Conservation (phyloP, 2,329 filamentous ascomycete species). For the Fusarium avenaceum region DNA sequence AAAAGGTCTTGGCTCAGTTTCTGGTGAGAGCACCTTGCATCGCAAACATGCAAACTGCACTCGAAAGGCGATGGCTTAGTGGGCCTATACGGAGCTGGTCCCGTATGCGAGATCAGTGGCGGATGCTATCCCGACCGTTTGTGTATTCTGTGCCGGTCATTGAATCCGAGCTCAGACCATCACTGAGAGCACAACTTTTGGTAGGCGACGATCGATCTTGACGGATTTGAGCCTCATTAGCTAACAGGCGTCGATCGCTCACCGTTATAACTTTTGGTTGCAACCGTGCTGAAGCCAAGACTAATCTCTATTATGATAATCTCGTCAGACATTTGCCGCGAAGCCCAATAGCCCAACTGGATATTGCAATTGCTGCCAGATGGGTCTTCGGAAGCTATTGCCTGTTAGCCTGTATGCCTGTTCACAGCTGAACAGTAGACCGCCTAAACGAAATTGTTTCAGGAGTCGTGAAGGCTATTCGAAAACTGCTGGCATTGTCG, state of each 20-base stretch:
- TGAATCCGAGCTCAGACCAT: slow-evolving; percentile 20
- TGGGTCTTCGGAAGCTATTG: slow-evolving; percentile 18
- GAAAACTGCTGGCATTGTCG: slow-evolving; percentile 24
- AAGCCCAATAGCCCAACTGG: slow-evolving; percentile 27
- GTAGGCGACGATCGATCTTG: slow-evolving; percentile 34
- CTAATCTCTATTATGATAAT: slow-evolving; percentile 12
- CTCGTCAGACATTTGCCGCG: slow-evolving; percentile 11
- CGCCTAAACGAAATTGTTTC: slow-evolving; percentile 27
- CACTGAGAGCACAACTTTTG: slow-evolving; percentile 5
- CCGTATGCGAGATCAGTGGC: slow-evolving; percentile 23
- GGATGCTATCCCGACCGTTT: slow-evolving; percentile 7
- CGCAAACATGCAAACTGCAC: slow-evolving; percentile 16
- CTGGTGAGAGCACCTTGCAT: slow-evolving; percentile 7
- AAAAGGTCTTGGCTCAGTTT: slow-evolving; percentile 21
- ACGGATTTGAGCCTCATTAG: slow-evolving; percentile 37
- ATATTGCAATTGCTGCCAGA: slow-evolving; percentile 33
- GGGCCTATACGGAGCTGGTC: slow-evolving; percentile 18
- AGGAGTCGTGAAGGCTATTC: slow-evolving; percentile 15
- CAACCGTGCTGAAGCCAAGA: slow-evolving; percentile 39
- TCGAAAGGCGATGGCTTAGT: slow-evolving; percentile 13
- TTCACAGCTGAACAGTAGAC: slow-evolving; percentile 17
- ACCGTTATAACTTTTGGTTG: slow-evolving; percentile 15
- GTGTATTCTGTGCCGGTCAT: background rate
- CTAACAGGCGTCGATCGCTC: slow-evolving; percentile 22
- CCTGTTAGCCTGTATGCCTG: background rate